Conservation (phyloP, 2,329 filamentous ascomycete genomes). For the Colletotrichum viniferum region DNA sequence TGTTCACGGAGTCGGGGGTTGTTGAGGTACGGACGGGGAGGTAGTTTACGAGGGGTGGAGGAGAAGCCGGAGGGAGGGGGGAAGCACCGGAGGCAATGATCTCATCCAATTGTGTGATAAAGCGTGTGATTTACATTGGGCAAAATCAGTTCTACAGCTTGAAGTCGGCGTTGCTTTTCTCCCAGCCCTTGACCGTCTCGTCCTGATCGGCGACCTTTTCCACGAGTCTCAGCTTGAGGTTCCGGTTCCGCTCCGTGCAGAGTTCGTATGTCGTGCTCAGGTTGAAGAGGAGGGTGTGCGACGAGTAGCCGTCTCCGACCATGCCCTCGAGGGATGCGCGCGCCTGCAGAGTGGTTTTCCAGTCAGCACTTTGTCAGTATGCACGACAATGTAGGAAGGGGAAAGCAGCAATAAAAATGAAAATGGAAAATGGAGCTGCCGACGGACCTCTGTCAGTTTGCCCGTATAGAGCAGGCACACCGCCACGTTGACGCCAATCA, state of each 20-base stretch:
- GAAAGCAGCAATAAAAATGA: neutral
- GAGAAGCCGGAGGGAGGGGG: neutral
- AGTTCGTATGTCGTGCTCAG: slow-evolving; percentile 90
- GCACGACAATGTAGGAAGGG: neutral
- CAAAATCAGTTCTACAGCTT: slow-evolving; percentile 60
- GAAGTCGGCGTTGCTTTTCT: slow-evolving; percentile 75
- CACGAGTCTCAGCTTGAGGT: slow-evolving; percentile 73
- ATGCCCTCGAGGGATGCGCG: slow-evolving; percentile 70
- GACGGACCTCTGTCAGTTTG: slow-evolving; percentile 69
- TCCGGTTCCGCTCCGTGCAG: slow-evolving; percentile 76
- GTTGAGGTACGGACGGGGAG: neutral
- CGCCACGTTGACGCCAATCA: slow-evolving; percentile 81
- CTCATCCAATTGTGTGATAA: neutral
- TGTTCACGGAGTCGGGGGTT: neutral
- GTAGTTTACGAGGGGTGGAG: neutral
- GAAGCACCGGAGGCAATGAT: neutral
- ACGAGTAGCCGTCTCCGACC: slow-evolving; percentile 66
- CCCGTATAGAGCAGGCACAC: slow-evolving; percentile 86
- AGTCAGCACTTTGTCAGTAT: slow-evolving; percentile 1
- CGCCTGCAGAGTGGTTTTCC: slow-evolving; percentile 50
- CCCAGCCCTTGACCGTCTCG: slow-evolving; percentile 65
- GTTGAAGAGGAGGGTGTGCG: slow-evolving; percentile 86
- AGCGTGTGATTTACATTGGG: neutral
- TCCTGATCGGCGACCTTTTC: slow-evolving; percentile 69
- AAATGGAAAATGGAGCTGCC: neutral